Evolutionary conservation across 768 basidiomycete species (phyloP).

Genomic region (Tulasnella sp.): DNA sequence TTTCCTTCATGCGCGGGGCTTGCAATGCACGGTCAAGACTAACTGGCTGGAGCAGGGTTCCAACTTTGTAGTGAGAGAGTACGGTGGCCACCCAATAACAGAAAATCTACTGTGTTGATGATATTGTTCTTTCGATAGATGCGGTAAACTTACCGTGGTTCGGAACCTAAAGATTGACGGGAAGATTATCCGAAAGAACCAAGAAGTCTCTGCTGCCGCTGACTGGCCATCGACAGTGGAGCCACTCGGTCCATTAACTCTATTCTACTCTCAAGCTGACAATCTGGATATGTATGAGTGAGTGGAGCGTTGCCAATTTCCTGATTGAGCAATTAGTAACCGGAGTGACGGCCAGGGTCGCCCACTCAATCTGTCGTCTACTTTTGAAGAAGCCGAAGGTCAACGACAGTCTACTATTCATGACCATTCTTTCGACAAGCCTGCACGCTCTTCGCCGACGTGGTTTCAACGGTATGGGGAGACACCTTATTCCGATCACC

Average conservation of each 20-base stretch:
- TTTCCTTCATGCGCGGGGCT: slow-evolving; percentile 87
- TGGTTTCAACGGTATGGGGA: slow-evolving; percentile 79
- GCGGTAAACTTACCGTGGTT: slow-evolving; percentile 61
- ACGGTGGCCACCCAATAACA: too few relatives aligned
- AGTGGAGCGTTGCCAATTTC: slow-evolving; percentile 45
- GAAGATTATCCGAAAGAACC: slow-evolving; percentile 54
- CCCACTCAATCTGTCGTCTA: slow-evolving; percentile 77
- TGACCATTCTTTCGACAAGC: slow-evolving; percentile 93
- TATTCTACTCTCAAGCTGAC: slow-evolving; percentile 76
- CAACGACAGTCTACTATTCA: slow-evolving; percentile 86
- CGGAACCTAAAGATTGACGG: slow-evolving; percentile 63
- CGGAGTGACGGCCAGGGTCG: too few relatives aligned
- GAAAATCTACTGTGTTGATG: too few relatives aligned
- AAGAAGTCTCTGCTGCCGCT: slow-evolving; percentile 77
- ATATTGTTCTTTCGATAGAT: too few relatives aligned
- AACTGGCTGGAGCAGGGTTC: slow-evolving; percentile 45
- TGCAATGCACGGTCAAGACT: slow-evolving; percentile 37
- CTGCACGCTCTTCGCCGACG: slow-evolving; percentile 76
- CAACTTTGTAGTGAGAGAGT: slow-evolving; percentile 44
- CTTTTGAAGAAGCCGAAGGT: slow-evolving; percentile 78
- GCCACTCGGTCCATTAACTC: slow-evolving; percentile 62
- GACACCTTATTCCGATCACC: background rate
- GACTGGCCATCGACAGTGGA: slow-evolving; percentile 47
- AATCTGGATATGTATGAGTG: slow-evolving; percentile 92
- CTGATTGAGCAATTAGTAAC: too few relatives aligned